A percentile compares a stretch with the other conserved stretches of the same genome.
Evolutionary conservation across 805 yeast genomes (phyloP).

Genomic region (Ogataea saltuana): DNA sequence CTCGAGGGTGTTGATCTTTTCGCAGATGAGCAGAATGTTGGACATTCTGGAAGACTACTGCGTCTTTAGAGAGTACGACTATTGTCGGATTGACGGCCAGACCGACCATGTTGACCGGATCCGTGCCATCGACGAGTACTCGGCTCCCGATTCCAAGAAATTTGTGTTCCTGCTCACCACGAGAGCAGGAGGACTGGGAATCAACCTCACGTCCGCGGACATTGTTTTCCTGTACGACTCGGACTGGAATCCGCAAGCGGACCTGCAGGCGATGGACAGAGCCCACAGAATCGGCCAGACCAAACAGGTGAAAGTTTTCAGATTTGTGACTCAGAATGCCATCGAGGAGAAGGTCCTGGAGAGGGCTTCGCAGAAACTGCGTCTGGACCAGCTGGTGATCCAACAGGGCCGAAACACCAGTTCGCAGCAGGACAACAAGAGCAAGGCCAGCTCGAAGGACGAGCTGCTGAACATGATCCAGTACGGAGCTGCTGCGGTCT

Average conservation of each 20-base stretch:
- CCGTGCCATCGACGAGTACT: constrained; percentile 74
- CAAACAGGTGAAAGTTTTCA: constrained; percentile 76
- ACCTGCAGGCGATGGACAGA: constrained; percentile 86
- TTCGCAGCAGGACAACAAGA: constrained; percentile 29
- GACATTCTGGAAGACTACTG: constrained; percentile 83
- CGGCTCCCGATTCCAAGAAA: constrained; percentile 69
- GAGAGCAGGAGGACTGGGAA: constrained; percentile 90
- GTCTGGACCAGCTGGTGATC: constrained; percentile 79
- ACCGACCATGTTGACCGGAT: constrained; percentile 80
- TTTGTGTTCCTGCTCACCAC: constrained; percentile 78
- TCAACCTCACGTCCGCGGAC: constrained; percentile 79
- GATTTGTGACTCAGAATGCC: constrained; percentile 79
- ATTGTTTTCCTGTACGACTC: constrained; percentile 74
- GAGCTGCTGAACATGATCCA: constrained; percentile 81
- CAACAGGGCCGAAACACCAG: constrained; percentile 57
- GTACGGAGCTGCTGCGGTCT: constrained; percentile 74
- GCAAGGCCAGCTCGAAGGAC: constrained; percentile 56
- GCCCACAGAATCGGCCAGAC: constrained; percentile 89
- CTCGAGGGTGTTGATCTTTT: constrained; percentile 73
- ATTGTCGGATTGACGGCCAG: constrained; percentile 82
- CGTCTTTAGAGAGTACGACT: constrained; percentile 63
- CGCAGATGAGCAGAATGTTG: constrained; percentile 81
- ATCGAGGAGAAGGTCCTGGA: constrained; percentile 82
- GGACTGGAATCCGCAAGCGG: constrained; percentile 91
- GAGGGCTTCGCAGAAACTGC: constrained; percentile 76